Percentiles rank a stretch among this genome's conserved stretches.
Evolutionary conservation across 1,284 basidiomycete species (phyloP).

Genomic region (Trametes sp.): DNA sequence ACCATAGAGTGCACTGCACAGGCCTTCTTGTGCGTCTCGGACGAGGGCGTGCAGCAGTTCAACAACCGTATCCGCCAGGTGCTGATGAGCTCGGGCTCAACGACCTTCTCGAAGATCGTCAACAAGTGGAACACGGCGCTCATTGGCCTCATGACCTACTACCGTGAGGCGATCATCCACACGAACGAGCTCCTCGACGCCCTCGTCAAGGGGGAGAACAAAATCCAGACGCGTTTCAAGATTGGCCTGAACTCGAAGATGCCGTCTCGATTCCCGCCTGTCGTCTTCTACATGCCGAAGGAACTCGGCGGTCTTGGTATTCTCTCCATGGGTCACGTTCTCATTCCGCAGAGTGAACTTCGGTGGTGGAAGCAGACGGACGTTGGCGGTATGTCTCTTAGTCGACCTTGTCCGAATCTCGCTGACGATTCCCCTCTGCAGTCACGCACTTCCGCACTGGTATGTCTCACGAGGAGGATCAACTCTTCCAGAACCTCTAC

Average conservation of each 20-base stretch:
- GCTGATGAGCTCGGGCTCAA: conserved; percentile 98
- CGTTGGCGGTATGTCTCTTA: conserved; percentile 68
- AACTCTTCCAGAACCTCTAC: conserved; percentile 96
- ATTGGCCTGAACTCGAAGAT: conserved; percentile 99
- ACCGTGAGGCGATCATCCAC: conserved; percentile 98
- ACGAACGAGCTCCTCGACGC: conserved; percentile 96
- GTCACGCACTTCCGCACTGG: conserved; percentile 98
- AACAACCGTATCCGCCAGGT: conserved; percentile 97
- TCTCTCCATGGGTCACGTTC: conserved; percentile 99
- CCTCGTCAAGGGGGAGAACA: conserved; percentile 97
- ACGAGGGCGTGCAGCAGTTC: conserved; percentile 96
- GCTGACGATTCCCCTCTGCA: conserved; percentile 35
- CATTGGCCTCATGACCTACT: conserved; percentile 97
- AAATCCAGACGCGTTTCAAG: conserved; percentile 99
- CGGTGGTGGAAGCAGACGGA: conserved; percentile 99
- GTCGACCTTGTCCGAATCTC: conserved; percentile 28
- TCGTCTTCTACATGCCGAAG: conserved; percentile 97
- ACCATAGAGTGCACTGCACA: conserved; percentile 98
- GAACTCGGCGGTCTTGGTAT: conserved; percentile 98
- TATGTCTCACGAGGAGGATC: conserved; percentile 95
- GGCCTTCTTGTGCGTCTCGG: conserved; percentile 96
- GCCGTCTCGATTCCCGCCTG: conserved; percentile 98
- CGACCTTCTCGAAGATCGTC: conserved; percentile 99
- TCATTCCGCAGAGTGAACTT: conserved; percentile 97
- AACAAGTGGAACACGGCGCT: conserved; percentile 99